A percentile compares a stretch with the other conserved stretches of the same genome.
Conservation (phyloP, 208 protist genomes). For the Wallacemonas sp. region DNA sequence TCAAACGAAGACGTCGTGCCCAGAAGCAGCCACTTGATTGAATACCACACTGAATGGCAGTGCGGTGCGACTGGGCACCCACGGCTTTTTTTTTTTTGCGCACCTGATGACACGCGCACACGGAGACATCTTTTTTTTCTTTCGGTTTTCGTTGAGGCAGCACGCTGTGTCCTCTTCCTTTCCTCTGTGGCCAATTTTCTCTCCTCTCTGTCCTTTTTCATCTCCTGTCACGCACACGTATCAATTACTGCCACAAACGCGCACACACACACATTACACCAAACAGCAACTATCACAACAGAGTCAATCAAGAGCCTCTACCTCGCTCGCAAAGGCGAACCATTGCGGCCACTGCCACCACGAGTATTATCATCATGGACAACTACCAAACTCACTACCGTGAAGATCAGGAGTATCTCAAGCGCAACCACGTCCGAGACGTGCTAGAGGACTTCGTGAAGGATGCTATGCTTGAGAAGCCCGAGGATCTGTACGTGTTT, state of each 20-base stretch:
- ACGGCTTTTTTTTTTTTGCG: no score
- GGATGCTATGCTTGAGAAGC: slow-evolving; percentile 50
- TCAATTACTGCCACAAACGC: no score
- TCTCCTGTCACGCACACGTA: background rate
- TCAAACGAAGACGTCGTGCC: no score
- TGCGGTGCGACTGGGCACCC: no score
- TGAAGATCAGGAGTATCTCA: slow-evolving; percentile 60
- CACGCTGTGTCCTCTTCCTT: no score
- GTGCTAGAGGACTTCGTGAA: slow-evolving; percentile 55
- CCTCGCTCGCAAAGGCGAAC: no score
- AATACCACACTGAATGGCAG: no score
- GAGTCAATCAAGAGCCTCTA: background rate
- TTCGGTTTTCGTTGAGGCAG: no score
- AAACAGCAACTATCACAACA: background rate
- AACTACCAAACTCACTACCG: slow-evolving; percentile 13
- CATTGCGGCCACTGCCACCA: background rate
- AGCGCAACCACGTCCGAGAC: slow-evolving; percentile 42
- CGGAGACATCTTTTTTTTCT: no score
- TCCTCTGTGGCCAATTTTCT: background rate
- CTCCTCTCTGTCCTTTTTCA: background rate
- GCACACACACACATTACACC: no score
- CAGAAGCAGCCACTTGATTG: no score
- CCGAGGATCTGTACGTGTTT: slow-evolving; percentile 48
- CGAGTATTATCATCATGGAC: background rate
- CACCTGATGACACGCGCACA: no score